Evolutionary conservation across 2,329 filamentous ascomycete genomes (phyloP).

Genomic region (Cryphonectria radicalis): DNA sequence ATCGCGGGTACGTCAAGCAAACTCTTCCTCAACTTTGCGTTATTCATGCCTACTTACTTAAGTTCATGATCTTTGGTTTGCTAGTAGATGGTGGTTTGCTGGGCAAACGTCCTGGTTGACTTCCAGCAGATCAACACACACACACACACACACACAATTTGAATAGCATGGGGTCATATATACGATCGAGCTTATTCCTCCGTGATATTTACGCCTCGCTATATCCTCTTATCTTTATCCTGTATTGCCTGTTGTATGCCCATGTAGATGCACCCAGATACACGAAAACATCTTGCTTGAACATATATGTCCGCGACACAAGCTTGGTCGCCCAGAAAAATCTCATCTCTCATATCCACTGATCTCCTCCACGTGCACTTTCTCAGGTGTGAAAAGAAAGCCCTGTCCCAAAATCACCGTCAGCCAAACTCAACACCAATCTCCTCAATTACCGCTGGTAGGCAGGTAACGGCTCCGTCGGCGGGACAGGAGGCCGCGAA

Average conservation of each 20-base stretch:
- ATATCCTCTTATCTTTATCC: not conserved
- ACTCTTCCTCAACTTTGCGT: not conserved
- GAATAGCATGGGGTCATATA: not conserved
- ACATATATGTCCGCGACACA: not conserved
- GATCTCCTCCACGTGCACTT: not conserved
- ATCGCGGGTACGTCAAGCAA: not conserved
- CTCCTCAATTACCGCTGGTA: conserved; percentile 24
- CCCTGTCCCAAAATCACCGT: not conserved
- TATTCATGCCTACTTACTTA: not conserved
- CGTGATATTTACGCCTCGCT: not conserved
- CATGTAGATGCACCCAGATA: not conserved
- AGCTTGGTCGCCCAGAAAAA: not conserved
- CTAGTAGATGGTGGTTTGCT: not conserved
- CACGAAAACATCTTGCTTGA: not conserved
- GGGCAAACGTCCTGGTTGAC: not conserved
- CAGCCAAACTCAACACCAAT: not conserved
- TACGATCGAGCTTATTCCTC: not conserved
- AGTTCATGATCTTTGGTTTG: not conserved
- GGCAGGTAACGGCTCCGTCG: conserved; percentile 24
- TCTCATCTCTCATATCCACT: not conserved
- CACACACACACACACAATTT: not conserved
- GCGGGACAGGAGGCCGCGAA: conserved; percentile 1
- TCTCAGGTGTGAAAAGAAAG: not conserved
- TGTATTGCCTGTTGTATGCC: not conserved
- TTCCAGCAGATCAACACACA: not conserved